Base-by-base conservation (phyloP, 2,329 filamentous ascomycete species). In the Penicillium sp. region DNA sequence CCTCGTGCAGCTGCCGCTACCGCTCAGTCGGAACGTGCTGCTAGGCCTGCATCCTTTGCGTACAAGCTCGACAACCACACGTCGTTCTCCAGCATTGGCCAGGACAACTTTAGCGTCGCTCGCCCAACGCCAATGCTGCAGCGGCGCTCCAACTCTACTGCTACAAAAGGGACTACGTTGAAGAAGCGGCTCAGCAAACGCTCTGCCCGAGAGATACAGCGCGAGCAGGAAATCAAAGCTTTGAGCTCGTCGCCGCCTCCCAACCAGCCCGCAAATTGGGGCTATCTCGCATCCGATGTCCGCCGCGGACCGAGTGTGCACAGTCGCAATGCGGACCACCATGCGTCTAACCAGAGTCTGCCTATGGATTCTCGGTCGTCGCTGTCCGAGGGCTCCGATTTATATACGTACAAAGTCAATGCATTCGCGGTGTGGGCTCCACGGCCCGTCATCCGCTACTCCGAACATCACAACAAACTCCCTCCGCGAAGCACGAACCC, bases 181-280 rank as follows among this genome's bases (percentile, higher is more conserved):
- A 83, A 86, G 58, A 86, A 87, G 60, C 90, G 85, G 67, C 88
- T 88, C 42, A 91, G 85, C 77, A 95, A 90, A 74, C 84, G 87
- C 64, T 86, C 87, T 65, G 86, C 87, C 63, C 81, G 88, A 61
- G 89, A 95, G 61, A 83, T 85, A 68, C 81, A 88, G 58, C 83
- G 93, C 57, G 92, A 96, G 73, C 90, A 90, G 60, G 91, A 96
- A 73, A 91, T 97, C 67, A 89, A 87, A 68, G 86, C 90, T 54
- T 90, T 97, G 88, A 89, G 84, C 66, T 83, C 84, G 42, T 82
- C 81, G 59, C 79, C 81, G 2, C 82, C 87, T 63, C 85, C 89
- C 5, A 76, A 85, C 21, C 40, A 50, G 16, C 51, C 59, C 89
- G 52, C 80, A 86, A 5, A 81, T 81, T 83, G 81, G 70, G 81